Percentiles rank a stretch among this genome's conserved stretches.
Conservation (phyloP, 176 grass and related monocot species). For the Ananas comosus region DNA sequence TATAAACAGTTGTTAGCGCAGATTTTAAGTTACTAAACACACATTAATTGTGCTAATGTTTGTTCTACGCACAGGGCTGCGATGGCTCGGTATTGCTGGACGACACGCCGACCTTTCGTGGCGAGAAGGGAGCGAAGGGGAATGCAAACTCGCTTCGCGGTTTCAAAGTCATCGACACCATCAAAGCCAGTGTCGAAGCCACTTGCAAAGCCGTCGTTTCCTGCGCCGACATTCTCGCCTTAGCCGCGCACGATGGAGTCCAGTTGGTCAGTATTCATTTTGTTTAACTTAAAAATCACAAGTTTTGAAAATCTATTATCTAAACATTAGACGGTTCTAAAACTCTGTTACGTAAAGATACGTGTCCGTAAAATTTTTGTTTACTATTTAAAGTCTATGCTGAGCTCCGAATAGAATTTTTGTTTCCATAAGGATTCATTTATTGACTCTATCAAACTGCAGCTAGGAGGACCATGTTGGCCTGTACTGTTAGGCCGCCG, state of each 20-base stretch:
- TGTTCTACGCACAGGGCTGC: slow-evolving; percentile 35
- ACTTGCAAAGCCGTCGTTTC: slow-evolving; percentile 53
- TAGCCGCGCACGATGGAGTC: slow-evolving; percentile 52
- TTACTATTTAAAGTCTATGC: no score
- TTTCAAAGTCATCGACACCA: slow-evolving; percentile 56
- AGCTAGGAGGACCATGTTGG: slow-evolving; percentile 80
- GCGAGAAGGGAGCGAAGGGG: slow-evolving; percentile 53
- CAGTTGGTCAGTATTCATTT: slow-evolving; percentile 16
- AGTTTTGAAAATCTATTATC: no score
- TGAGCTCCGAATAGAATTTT: no score
- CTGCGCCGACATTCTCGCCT: slow-evolving; percentile 50
- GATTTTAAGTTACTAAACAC: not conserved
- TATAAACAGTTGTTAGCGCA: no score
- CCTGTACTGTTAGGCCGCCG: slow-evolving; percentile 51
- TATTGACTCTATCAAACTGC: not conserved
- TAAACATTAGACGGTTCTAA: no score
- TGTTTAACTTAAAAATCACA: no score
- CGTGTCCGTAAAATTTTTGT: no score
- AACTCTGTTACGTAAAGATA: no score
- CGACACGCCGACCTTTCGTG: slow-evolving; percentile 47
- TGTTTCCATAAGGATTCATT: no score
- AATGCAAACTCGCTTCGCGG: slow-evolving; percentile 52
- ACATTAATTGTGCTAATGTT: not conserved
- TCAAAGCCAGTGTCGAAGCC: slow-evolving; percentile 53
- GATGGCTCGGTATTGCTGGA: slow-evolving; percentile 70